These are phyloP conservation scores for Chlorella ohadii DNA, from an alignment of 139 green algal species.

Conservation along the genomic window DNA sequence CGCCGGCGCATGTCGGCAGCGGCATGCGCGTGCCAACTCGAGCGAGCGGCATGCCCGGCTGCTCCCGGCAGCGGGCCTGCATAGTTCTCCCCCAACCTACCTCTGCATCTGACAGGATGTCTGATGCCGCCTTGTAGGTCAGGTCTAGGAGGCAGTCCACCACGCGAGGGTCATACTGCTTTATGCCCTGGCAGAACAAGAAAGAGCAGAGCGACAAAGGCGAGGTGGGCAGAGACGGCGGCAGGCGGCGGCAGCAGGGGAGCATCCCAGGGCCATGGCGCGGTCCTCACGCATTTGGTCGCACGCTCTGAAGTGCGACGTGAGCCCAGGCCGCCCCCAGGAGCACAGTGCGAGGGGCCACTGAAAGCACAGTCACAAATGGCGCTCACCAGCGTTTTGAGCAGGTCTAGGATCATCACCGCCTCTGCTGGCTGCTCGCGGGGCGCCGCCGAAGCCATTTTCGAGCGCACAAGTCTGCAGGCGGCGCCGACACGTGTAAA, in stretches of 20 bases:
- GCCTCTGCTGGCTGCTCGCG: slow-evolving; percentile 21
- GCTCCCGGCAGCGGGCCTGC: too few species aligned
- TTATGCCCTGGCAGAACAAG: slow-evolving; percentile 59
- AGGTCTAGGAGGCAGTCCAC: slow-evolving; percentile 86
- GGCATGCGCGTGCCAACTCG: too few species aligned
- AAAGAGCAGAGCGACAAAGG: background rate
- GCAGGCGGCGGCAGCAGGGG: background rate
- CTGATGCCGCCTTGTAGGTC: slow-evolving; percentile 79
- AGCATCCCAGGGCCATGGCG: too few species aligned
- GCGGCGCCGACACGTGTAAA: too few species aligned
- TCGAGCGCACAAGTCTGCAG: too few species aligned
- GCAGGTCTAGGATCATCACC: slow-evolving; percentile 18
- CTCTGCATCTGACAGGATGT: slow-evolving; percentile 81
- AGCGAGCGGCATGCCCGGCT: too few species aligned
- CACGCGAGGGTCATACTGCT: slow-evolving; percentile 82
- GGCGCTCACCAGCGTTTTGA: slow-evolving; percentile 30
- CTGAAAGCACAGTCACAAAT: background rate
- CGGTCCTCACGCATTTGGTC: too few species aligned
- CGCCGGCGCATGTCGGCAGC: too few species aligned
- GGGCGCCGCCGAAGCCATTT: too few species aligned
- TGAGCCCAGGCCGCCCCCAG: too few species aligned
- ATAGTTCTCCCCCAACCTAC: slow-evolving; percentile 25
- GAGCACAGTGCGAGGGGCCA: too few species aligned
- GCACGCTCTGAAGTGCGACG: too few species aligned
- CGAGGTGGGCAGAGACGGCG: background rate